Evolutionary conservation across 2,329 filamentous ascomycete species (phyloP), one percentile per base, ranked within the genome.

Genomic region (Aspergillus sp.): DNA sequence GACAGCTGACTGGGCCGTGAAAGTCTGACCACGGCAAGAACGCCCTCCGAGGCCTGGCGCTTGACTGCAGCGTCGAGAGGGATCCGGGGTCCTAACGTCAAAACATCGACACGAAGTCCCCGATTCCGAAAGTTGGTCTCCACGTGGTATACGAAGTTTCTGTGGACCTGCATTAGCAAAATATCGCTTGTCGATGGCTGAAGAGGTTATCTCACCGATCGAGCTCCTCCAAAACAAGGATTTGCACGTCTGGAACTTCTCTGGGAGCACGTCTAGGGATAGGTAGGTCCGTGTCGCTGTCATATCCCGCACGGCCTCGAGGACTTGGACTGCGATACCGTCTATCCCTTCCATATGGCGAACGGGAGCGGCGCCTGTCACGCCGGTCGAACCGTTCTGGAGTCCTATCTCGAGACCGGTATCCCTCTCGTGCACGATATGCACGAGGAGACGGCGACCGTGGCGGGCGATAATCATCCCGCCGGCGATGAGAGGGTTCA

Each of bases 241-340:
- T 85, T 71, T 97, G 92, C 15, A 97, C 89, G 66, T 98, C 92
- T 2, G 93, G 93, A 20, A 97, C 87, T 62, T 95, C 86, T 56
- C 83, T 79, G 4, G 90, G 86, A 57, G 86, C 84, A 56, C 92
- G 83, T 55, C 87, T 84, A 43, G 91, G 90, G 7, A 96, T 83
- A 30, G 89, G 88, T 12, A 92, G 78, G 36, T 85, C 83, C 39
- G 83, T 79, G 61, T 89, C 85, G 34, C 79, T 77, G 53, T 88
- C 82, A 56, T 79, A 74, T 47, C 82, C 76, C 38, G 80, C 76
- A 20, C 83, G 74, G 49, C 81, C 75, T 32, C 81, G 67, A 68
- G 90, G 90, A 59, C 87, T 91, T 3, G 87, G 86, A 59, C 88
- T 93, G 61, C 90, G 83, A 62, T 81, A 82, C 57, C 85, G 83